phyloP scores from a whole-genome alignment of 352 stramenopile genomes.

The Phytopythium kandeliae region DNA sequence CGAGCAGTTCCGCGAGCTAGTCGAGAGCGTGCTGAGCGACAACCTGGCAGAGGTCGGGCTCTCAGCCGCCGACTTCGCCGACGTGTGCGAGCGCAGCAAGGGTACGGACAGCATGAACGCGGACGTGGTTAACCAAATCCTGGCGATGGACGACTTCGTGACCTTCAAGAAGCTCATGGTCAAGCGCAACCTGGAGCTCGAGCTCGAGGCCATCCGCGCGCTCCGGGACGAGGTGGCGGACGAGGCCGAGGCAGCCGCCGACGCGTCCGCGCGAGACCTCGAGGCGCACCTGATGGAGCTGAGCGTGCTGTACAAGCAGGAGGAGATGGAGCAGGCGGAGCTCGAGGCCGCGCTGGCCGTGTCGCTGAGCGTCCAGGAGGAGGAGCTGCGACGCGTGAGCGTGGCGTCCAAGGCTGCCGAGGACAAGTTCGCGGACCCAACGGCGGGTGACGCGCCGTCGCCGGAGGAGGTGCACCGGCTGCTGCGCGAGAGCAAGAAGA shows the following conservation, averaged over 20 bases:
- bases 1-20: slow-evolving; percentile 70
- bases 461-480: slow-evolving; percentile 50
- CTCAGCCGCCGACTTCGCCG: slow-evolving; percentile 71
- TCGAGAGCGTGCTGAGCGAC: slow-evolving; percentile 71
- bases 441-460: slow-evolving; percentile 18
- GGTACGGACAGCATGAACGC: slow-evolving; percentile 52
- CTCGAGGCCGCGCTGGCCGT: slow-evolving; percentile 74
- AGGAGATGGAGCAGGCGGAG: slow-evolving; percentile 83
- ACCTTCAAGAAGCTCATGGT: slow-evolving; percentile 93
- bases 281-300: slow-evolving; percentile 81
- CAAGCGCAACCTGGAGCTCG: slow-evolving; percentile 88
- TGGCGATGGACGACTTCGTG: slow-evolving; percentile 89
- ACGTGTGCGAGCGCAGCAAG: slow-evolving; percentile 69
- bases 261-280: slow-evolving; percentile 18
- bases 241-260: slow-evolving; percentile 23
- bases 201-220: slow-evolving; percentile 84
- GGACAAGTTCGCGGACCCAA: slow-evolving; percentile 45
- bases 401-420: slow-evolving; percentile 53
- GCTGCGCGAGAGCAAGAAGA: slow-evolving; percentile 62
- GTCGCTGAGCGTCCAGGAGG: slow-evolving; percentile 64
- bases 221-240: slow-evolving; percentile 52
- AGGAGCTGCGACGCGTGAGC: slow-evolving; percentile 51
- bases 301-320: slow-evolving; percentile 81
- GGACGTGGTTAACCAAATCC: slow-evolving; percentile 82
- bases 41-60: slow-evolving; percentile 86